phyloP scores from a whole-genome alignment of 805 yeast species.

The Nakazawaea pomicola region DNA sequence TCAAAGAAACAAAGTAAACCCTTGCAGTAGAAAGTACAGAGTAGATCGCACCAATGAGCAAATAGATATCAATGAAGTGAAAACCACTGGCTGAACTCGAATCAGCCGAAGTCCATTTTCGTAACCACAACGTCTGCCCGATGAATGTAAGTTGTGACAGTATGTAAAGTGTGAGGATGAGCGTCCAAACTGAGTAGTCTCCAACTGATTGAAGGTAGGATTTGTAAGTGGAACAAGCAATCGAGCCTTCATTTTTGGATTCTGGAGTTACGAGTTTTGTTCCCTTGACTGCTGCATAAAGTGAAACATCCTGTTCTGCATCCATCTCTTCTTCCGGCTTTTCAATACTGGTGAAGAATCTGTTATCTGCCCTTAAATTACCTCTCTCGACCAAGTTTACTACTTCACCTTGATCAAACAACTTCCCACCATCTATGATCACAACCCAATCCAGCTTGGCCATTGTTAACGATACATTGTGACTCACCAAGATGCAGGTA shows the following conservation, averaged over 20 bases:
- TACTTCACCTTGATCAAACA: slow-evolving; percentile 75
- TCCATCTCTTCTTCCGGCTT: too few relatives aligned
- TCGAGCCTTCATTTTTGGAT: slow-evolving; percentile 79
- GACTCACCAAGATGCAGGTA: slow-evolving; percentile 88
- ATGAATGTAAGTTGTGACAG: slow-evolving; percentile 57
- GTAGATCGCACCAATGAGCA: slow-evolving; percentile 52
- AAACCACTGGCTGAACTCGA: slow-evolving; percentile 36
- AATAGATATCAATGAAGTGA: slow-evolving; percentile 59
- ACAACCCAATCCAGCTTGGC: slow-evolving; percentile 77
- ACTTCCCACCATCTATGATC: slow-evolving; percentile 76
- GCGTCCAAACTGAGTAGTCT: slow-evolving; percentile 46
- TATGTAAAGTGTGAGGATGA: slow-evolving; percentile 43
- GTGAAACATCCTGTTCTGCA: slow-evolving; percentile 55
- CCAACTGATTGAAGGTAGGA: slow-evolving; percentile 71
- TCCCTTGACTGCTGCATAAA: slow-evolving; percentile 32
- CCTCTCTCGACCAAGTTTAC: slow-evolving; percentile 60
- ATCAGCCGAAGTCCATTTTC: slow-evolving; percentile 65
- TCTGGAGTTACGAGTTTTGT: slow-evolving; percentile 77
- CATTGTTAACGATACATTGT: slow-evolving; percentile 84
- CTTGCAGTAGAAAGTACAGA: slow-evolving; percentile 50
- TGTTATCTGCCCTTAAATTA: background rate
- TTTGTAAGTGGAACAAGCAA: slow-evolving; percentile 66
- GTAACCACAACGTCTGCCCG: slow-evolving; percentile 85
- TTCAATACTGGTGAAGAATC: too few relatives aligned
- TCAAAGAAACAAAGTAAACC: slow-evolving; percentile 50